Evolutionary conservation across 2,329 filamentous ascomycete species (phyloP), one percentile per base, ranked within the genome.

Genomic region (Pseudogymnoascus pannorum): DNA sequence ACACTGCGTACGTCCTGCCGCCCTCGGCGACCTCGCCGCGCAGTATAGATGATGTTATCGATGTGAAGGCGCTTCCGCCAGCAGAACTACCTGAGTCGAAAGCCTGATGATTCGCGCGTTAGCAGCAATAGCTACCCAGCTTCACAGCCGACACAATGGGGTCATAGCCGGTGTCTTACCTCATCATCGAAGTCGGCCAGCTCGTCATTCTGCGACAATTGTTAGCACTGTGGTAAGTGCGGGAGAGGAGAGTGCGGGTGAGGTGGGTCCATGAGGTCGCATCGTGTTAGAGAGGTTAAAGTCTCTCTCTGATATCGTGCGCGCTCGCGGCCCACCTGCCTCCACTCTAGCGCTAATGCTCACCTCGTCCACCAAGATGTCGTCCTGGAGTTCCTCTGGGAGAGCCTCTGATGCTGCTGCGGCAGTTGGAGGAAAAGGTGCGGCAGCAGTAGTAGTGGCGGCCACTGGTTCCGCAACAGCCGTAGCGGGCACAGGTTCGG

Each of bases 1-100:
- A 63, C 8, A 60, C 57, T 16, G 61, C 61, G 54, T 63, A 63
- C 4, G 62, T 63, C 48, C 62, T 63, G 20, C 62, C 62, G 40
- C 61, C 61, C 40, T 63, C 62, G 14, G 58, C 62, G 18, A 64
- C 59, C 18, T 58, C 42, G 58, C 26, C 29, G 29, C n/a, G 26
- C 7, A 54, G 24, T n/a, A 54, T 31, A n/a, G 44, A 29, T 6
- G 44, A 54, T 14, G 44, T 54, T 4, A 54, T 54, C 4, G 44
- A 54, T 1, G 44, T 54, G n/a, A 29, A 54, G 9, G 44, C 29
- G 31, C 44, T 54, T 2, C 44, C 44, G 9, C 44, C 44, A 2
- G 12, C 12, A 4, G 40, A 44, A 14, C 40, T 44, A 1, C 40
- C 40, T 6, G 40, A 44, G 8, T 44, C 40, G 12, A 44, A 44